Evolutionary conservation across 2,329 filamentous ascomycete genomes (phyloP).

Genomic region (Calonectria leucothoes): DNA sequence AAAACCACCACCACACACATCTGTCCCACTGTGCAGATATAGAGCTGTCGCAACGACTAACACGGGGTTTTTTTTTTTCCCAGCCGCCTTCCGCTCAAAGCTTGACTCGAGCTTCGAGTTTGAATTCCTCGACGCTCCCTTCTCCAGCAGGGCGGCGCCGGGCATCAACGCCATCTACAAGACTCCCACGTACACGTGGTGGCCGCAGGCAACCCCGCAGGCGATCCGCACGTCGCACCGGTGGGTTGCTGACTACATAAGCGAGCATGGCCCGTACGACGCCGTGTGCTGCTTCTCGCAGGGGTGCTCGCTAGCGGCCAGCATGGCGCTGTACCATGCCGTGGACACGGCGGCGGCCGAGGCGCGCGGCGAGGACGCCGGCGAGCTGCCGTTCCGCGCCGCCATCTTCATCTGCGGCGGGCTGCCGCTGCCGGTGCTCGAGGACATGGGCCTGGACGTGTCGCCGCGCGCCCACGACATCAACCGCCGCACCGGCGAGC

Average conservation of each 20-base stretch:
- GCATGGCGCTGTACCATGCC: slow-evolving; percentile 2
- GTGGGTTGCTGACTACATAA: slow-evolving; percentile 9
- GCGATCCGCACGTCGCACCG: slow-evolving; percentile 7
- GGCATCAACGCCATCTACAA: slow-evolving; percentile 17
- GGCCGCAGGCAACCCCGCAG: slow-evolving; percentile 4
- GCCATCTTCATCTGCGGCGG: slow-evolving; percentile 17
- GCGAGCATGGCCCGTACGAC: slow-evolving; percentile 8
- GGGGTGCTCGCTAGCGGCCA: slow-evolving; percentile 10
- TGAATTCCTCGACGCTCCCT: slow-evolving; percentile 10
- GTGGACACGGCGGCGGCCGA: background rate
- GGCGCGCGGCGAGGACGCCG: background rate
- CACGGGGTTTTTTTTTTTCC: background rate
- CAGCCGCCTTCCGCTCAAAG: slow-evolving; percentile 6
- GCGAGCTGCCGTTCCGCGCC: slow-evolving; percentile 8
- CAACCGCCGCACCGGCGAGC: slow-evolving; percentile 9
- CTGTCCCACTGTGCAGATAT: too few species aligned
- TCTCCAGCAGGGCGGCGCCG: background rate
- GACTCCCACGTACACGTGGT: slow-evolving; percentile 9
- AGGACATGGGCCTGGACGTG: slow-evolving; percentile 3
- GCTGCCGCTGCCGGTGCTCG: slow-evolving; percentile 1
- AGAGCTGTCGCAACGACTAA: background rate
- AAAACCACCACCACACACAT: background rate
- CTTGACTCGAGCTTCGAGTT: slow-evolving; percentile 10
- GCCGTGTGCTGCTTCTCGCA: slow-evolving; percentile 14
- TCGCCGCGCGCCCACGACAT: slow-evolving; percentile 6